Percentiles rank a stretch among this genome's conserved stretches.
Evolutionary conservation across 495 filamentous ascomycete genomes (phyloP).

Genomic region (Neurospora tetrasperma): DNA sequence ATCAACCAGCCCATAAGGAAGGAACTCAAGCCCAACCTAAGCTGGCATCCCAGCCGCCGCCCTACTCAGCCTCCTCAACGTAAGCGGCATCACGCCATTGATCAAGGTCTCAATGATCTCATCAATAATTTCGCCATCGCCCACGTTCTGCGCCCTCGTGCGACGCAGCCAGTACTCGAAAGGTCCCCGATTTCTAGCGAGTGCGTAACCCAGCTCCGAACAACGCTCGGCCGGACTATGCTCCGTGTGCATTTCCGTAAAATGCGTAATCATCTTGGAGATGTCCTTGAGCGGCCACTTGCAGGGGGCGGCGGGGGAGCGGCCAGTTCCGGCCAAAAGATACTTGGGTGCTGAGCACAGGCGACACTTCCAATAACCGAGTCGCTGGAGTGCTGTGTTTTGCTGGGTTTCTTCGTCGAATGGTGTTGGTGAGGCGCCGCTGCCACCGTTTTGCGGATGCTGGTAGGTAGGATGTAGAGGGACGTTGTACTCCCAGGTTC

Average conservation of each 20-base stretch:
- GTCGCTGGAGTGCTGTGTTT: constrained; percentile 24
- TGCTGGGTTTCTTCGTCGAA: constrained; percentile 1
- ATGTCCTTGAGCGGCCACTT: constrained; percentile 39
- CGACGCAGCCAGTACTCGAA: constrained; percentile 37
- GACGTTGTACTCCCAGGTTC: not conserved
- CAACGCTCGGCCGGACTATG: constrained; percentile 28
- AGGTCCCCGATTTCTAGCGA: constrained; percentile 31
- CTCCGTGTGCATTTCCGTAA: constrained; percentile 34
- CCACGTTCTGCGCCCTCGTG: constrained; percentile 26
- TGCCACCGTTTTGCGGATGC: not conserved
- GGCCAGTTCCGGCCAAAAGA: constrained; percentile 24
- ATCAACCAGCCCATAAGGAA: too few relatives aligned
- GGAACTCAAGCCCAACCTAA: not conserved
- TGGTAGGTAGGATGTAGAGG: not conserved
- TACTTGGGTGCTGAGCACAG: constrained; percentile 32
- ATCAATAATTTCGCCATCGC: constrained; percentile 21
- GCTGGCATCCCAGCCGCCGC: constrained; percentile 22
- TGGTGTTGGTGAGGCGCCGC: not conserved
- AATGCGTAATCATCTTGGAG: constrained; percentile 37
- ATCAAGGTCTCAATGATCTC: constrained; percentile 22
- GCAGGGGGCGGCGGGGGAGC: constrained; percentile 34
- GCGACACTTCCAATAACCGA: constrained; percentile 37
- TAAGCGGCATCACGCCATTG: constrained; percentile 23
- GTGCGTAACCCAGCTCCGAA: constrained; percentile 28
- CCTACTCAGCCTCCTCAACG: constrained; percentile 24